Conservation (phyloP, 352 stramenopile species). For the Paralagenidium karlingii region DNA sequence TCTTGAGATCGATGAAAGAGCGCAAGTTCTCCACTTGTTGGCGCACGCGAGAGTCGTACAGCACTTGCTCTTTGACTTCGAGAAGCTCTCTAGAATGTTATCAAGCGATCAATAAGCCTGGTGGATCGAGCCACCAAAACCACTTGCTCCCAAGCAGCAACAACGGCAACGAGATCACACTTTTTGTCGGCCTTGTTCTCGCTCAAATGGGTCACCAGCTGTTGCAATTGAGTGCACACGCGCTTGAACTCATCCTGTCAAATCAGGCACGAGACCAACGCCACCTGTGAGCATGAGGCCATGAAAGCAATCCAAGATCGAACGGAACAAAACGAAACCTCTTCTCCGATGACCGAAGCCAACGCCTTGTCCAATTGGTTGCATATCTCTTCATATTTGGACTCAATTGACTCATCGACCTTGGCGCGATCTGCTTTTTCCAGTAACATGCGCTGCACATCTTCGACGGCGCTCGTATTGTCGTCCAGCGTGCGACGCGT, state of each 20-base stretch:
- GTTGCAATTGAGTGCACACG: constrained; percentile 68
- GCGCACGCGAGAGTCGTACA: constrained; percentile 76
- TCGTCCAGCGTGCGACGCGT: constrained; percentile 67
- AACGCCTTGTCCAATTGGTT: constrained; percentile 85
- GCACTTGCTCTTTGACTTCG: constrained; percentile 77
- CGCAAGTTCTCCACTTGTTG: constrained; percentile 79
- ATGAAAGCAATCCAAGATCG: background rate
- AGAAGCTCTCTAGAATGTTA: constrained; percentile 54
- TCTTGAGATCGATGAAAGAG: constrained; percentile 82
- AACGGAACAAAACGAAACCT: constrained; percentile 17
- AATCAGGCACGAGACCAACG: no score
- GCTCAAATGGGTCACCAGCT: constrained; percentile 64
- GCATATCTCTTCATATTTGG: constrained; percentile 88
- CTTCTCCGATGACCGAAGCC: constrained; percentile 70
- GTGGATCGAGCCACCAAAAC: background rate
- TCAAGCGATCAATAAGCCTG: background rate
- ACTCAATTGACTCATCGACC: constrained; percentile 82
- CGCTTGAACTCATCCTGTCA: constrained; percentile 82
- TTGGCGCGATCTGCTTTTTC: constrained; percentile 71
- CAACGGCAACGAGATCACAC: background rate
- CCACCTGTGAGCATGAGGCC: no score
- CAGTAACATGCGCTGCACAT: constrained; percentile 63
- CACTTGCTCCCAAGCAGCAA: background rate
- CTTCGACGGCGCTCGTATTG: constrained; percentile 74
- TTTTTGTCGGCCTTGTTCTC: constrained; percentile 80